These are phyloP conservation scores for Strobilomyces echinocephalus DNA, from an alignment of 768 basidiomycete genomes.

Conservation along the genomic window DNA sequence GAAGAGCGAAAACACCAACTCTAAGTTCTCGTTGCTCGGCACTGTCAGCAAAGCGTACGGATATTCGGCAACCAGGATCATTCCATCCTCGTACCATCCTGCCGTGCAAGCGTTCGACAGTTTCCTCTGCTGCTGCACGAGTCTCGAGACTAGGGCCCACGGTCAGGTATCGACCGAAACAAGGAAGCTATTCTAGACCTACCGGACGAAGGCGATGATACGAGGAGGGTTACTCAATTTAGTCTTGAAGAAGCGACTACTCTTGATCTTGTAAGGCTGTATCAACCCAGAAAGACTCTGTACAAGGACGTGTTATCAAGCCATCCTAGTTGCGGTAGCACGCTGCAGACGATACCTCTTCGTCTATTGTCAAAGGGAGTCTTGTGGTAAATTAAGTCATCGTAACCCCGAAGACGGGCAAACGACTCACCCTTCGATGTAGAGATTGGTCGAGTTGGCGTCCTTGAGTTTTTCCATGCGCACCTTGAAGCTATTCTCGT, in stretches of 20 bases:
- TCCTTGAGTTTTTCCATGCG: slow-evolving; percentile 75
- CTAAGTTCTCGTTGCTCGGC: slow-evolving; percentile 72
- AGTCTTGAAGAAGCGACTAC: slow-evolving; percentile 77
- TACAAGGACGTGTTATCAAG: neutral
- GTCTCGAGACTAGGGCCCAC: slow-evolving; percentile 54
- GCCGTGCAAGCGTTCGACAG: slow-evolving; percentile 74
- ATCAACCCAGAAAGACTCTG: slow-evolving; percentile 64
- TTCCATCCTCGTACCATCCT: slow-evolving; percentile 77
- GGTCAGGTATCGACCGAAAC: neutral
- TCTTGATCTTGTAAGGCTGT: slow-evolving; percentile 66
- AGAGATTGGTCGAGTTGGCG: slow-evolving; percentile 65
- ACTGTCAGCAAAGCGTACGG: slow-evolving; percentile 76
- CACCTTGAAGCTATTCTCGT: slow-evolving; percentile 57
- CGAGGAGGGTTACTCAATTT: slow-evolving; percentile 69
- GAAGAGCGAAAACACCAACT: slow-evolving; percentile 37
- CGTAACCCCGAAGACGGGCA: neutral
- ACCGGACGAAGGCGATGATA: slow-evolving; percentile 82
- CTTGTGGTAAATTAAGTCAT: slow-evolving; percentile 27
- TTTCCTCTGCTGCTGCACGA: slow-evolving; percentile 67
- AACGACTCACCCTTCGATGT: slow-evolving; percentile 63
- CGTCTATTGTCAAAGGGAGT: slow-evolving; percentile 68
- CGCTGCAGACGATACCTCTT: slow-evolving; percentile 37
- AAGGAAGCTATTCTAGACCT: slow-evolving; percentile 12
- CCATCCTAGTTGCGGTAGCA: neutral
- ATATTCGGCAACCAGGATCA: slow-evolving; percentile 70